phyloP scores from a whole-genome alignment of 331 rosid genomes.

The Pyracantha coccinea region DNA sequence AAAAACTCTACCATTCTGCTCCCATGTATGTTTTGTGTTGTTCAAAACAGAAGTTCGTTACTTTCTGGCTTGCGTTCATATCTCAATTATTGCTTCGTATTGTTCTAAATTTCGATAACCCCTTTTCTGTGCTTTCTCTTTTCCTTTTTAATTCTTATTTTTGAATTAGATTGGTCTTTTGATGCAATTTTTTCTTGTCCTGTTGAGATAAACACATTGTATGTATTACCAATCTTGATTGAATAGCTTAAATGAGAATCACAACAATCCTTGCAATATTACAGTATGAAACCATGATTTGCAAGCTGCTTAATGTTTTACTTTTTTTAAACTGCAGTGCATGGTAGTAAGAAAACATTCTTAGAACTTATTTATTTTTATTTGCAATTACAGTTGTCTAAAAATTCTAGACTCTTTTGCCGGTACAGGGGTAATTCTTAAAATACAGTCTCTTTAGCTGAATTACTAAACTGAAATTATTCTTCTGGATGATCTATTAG shows the following conservation, averaged over 20 bases:
- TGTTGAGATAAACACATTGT: neutral
- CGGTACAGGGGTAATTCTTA: conserved; percentile 3
- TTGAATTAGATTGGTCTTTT: neutral
- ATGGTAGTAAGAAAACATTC: conserved; percentile 5
- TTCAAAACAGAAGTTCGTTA: neutral
- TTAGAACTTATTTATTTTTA: conserved; percentile 16
- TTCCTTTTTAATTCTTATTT: neutral
- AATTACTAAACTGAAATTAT: conserved; percentile 11
- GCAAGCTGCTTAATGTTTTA: neutral
- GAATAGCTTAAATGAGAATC: neutral
- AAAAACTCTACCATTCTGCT: neutral
- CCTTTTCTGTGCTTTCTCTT: neutral
- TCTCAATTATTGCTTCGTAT: neutral
- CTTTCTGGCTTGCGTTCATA: neutral
- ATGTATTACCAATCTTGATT: neutral
- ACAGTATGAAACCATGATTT: neutral
- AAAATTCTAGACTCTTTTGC: neutral
- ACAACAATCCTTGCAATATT: neutral
- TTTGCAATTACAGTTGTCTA: conserved; percentile 8
- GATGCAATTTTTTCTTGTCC: neutral
- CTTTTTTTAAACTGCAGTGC: neutral
- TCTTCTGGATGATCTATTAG: conserved; percentile 15
- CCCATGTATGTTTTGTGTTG: neutral
- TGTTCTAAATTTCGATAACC: neutral
- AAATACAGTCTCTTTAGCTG: neutral